These are phyloP conservation scores for Ilex aquifolium DNA, from an alignment of 257 asterid species.

Conservation along the genomic window DNA sequence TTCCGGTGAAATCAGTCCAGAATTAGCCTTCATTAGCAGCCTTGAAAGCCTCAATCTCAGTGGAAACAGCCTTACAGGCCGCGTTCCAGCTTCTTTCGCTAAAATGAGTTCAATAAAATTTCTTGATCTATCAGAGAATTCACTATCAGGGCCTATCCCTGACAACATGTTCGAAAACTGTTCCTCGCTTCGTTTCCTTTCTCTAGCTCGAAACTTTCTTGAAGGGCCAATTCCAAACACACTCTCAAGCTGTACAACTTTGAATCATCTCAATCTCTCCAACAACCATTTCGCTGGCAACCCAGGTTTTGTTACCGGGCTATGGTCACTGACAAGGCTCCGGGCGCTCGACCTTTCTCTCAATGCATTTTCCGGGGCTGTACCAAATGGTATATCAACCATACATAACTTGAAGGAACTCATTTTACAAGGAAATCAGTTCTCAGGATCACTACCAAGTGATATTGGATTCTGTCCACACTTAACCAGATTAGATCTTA, in stretches of 20 bases:
- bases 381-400: constrained; percentile 46
- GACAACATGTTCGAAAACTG: constrained; percentile 38
- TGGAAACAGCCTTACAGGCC: constrained; percentile 49
- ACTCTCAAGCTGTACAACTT: constrained; percentile 33
- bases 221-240: constrained; percentile 58
- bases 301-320: constrained; percentile 36
- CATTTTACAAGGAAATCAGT: constrained; percentile 41
- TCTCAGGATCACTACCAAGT: constrained; percentile 56
- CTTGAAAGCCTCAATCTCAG: constrained; percentile 66
- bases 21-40: constrained; percentile 33
- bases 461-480: constrained; percentile 82
- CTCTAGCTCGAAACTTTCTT: constrained; percentile 46
- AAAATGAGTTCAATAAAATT: constrained; percentile 45
- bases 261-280: constrained; percentile 69
- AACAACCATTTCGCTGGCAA: constrained; percentile 62
- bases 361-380: constrained; percentile 48
- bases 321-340: constrained; percentile 55
- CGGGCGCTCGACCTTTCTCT: constrained; percentile 68
- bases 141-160: constrained; percentile 51
- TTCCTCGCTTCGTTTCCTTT: constrained; percentile 45
- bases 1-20: constrained; percentile 46
- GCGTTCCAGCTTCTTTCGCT: constrained; percentile 39
- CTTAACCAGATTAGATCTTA: constrained; percentile 41
- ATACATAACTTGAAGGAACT: constrained; percentile 68
- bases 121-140: constrained; percentile 66